phyloP scores from a whole-genome alignment of 495 filamentous ascomycete species.

The Neurospora sp. region DNA sequence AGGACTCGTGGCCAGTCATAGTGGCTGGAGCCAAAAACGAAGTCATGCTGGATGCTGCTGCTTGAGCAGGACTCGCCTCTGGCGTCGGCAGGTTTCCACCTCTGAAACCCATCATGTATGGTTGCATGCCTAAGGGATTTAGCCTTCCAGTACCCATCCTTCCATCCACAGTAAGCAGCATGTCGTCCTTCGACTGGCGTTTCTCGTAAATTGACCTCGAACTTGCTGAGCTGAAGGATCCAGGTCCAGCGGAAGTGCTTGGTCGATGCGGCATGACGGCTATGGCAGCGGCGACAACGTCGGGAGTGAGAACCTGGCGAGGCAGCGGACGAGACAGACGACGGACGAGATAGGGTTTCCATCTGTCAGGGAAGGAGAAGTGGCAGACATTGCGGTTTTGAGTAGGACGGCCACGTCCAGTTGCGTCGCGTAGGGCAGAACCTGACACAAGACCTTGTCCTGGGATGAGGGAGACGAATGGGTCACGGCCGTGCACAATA shows the following conservation, averaged over 20 bases:
- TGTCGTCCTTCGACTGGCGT: conserved; percentile 39
- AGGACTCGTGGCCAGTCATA: conserved; percentile 30
- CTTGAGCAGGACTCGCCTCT: conserved; percentile 26
- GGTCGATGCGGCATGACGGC: conserved; percentile 30
- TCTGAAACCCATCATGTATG: conserved; percentile 10
- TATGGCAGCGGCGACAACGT: conserved; percentile 17
- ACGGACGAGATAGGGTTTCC: conserved; percentile 27
- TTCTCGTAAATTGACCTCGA: conserved; percentile 24
- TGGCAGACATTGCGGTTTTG: conserved; percentile 26
- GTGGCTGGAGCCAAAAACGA: not conserved
- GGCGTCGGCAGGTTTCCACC: conserved; percentile 32
- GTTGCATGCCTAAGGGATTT: conserved; percentile 12
- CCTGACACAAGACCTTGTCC: conserved; percentile 37
- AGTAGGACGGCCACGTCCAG: conserved; percentile 7
- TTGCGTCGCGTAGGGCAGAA: conserved; percentile 23
- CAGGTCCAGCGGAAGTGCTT: conserved; percentile 29
- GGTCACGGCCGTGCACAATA: conserved; percentile 23
- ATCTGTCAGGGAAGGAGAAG: conserved; percentile 18
- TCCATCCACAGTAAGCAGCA: conserved; percentile 22
- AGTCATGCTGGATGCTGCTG: not conserved
- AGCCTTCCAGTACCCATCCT: conserved; percentile 8
- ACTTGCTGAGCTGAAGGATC: conserved; percentile 6
- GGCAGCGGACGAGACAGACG: conserved; percentile 28
- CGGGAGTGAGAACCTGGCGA: conserved; percentile 10
- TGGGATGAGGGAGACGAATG: conserved; percentile 24